phyloP scores from a whole-genome alignment of 1,139 yeast genomes.

The Kodamaea arcana region DNA sequence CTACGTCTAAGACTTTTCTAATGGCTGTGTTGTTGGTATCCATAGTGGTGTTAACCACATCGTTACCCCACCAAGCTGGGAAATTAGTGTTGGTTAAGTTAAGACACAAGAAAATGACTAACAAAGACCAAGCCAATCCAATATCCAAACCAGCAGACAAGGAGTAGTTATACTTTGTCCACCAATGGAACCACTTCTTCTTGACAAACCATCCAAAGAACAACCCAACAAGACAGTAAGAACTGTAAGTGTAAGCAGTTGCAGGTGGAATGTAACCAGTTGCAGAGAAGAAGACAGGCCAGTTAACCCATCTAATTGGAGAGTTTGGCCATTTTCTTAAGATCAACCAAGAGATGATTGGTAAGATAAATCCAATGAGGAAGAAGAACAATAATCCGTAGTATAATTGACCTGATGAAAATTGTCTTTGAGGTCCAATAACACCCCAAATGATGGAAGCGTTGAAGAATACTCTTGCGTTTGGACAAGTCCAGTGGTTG shows the following conservation, averaged over 20 bases:
- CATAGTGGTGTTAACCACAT: slow-evolving; percentile 26
- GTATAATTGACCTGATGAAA: slow-evolving; percentile 37
- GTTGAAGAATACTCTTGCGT: slow-evolving; percentile 42
- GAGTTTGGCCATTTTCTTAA: slow-evolving; percentile 48
- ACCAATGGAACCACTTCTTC: slow-evolving; percentile 51
- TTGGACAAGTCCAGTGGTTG: slow-evolving; percentile 39
- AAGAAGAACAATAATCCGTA: slow-evolving; percentile 40
- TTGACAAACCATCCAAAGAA: slow-evolving; percentile 33
- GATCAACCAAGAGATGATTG: slow-evolving; percentile 43
- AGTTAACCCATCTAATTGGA: slow-evolving; percentile 40
- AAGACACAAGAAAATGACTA: slow-evolving; percentile 44
- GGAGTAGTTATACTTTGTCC: slow-evolving; percentile 61
- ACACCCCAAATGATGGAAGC: slow-evolving; percentile 49
- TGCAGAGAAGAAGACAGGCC: slow-evolving; percentile 48
- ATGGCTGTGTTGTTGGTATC: slow-evolving; percentile 13
- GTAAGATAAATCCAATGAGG: slow-evolving; percentile 34
- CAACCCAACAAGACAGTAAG: slow-evolving; percentile 36
- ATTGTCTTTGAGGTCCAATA: slow-evolving; percentile 38
- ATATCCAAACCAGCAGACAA: slow-evolving; percentile 56
- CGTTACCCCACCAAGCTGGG: slow-evolving; percentile 59
- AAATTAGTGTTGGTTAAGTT: slow-evolving; percentile 28
- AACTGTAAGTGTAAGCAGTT: slow-evolving; percentile 40
- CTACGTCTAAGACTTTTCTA: slow-evolving; percentile 10
- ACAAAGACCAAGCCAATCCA: slow-evolving; percentile 50
- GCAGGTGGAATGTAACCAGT: slow-evolving; percentile 48